These are phyloP conservation scores for Dendrocalamus sinicus DNA, from an alignment of 176 grass and related monocot species.

Conservation along the genomic window DNA sequence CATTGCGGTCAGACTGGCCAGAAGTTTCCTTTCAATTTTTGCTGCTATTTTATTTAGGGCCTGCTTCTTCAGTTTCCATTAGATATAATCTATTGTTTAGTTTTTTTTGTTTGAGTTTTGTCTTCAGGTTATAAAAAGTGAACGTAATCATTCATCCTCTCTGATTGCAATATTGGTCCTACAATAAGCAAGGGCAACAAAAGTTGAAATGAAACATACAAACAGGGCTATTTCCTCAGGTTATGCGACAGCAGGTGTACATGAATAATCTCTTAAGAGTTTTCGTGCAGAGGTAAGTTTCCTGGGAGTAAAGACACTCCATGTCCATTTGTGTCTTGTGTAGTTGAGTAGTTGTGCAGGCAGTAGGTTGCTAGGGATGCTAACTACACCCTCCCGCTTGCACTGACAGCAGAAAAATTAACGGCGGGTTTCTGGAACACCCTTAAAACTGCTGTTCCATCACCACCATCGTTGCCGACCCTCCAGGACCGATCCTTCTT, in stretches of 20 bases:
- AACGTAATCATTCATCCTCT: too few species aligned
- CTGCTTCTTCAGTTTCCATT: too few species aligned
- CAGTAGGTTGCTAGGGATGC: background rate
- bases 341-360: background rate
- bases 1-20: too few species aligned
- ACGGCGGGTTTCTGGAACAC: slow-evolving; percentile 57
- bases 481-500: slow-evolving; percentile 86
- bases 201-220: background rate
- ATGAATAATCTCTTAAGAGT: background rate
- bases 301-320: background rate
- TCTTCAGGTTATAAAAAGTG: too few species aligned
- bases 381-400: slow-evolving; percentile 16
- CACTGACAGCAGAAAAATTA: slow-evolving; percentile 5
- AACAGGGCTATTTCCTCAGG: background rate
- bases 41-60: too few species aligned
- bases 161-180: too few species aligned
- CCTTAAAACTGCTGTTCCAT: slow-evolving; percentile 58
- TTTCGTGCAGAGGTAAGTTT: background rate
- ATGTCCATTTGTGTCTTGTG: background rate
- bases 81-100: too few species aligned
- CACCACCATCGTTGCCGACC: slow-evolving; percentile 50
- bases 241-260: too few species aligned
- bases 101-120: too few species aligned
- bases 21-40: too few species aligned
- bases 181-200: background rate